These are phyloP conservation scores for Cryptococcus depauperatus DNA, from an alignment of 1,284 basidiomycete species.

Conservation along the genomic window DNA sequence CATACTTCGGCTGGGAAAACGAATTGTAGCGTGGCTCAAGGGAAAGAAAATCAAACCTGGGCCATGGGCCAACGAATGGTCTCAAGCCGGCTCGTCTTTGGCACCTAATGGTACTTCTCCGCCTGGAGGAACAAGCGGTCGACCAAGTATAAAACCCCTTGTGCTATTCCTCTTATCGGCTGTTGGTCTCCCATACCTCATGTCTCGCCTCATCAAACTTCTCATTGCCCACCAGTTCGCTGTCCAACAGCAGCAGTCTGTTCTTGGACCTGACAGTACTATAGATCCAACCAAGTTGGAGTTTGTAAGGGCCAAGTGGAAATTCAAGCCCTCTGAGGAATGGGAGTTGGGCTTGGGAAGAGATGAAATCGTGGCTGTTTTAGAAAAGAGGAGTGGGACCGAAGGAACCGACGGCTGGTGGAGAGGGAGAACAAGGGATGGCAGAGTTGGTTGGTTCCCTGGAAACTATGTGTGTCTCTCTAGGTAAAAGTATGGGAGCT, in stretches of 20 bases:
- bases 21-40: conserved; percentile 46
- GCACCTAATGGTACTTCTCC: neutral
- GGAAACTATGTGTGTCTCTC: conserved; percentile 71
- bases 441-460: conserved; percentile 94
- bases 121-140: conserved; percentile 19
- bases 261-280: conserved; percentile 21
- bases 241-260: conserved; percentile 11
- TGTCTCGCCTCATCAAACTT: conserved; percentile 79
- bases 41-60: conserved; percentile 43
- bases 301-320: conserved; percentile 79
- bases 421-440: conserved; percentile 89
- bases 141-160: conserved; percentile 79
- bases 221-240: conserved; percentile 54
- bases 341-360: conserved; percentile 75
- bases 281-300: conserved; percentile 57
- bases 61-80: conserved; percentile 46
- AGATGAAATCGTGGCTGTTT: conserved; percentile 91
- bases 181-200: conserved; percentile 86
- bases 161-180: conserved; percentile 93
- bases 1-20: conserved; percentile 61
- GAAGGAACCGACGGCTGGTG: conserved; percentile 86
- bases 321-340: conserved; percentile 65
- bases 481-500: too few relatives aligned
- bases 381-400: conserved; percentile 70
- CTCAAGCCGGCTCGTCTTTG: conserved; percentile 7